Evolutionary conservation across 2,329 filamentous ascomycete genomes (phyloP).

Genomic region (Ilyonectria destructans): DNA sequence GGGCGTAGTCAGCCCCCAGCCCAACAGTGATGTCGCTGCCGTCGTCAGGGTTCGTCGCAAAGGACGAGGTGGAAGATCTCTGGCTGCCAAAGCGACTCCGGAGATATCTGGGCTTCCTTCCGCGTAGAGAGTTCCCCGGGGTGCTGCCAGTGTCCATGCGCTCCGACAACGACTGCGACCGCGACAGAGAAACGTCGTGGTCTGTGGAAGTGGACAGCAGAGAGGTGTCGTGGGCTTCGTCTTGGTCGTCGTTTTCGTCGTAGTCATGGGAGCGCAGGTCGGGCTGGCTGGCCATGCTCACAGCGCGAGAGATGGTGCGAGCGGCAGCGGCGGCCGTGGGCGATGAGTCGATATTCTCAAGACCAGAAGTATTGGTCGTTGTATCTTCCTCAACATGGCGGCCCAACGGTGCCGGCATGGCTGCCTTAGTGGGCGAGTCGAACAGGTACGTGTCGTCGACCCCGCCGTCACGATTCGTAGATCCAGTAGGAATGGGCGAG

Average conservation of each 20-base stretch:
- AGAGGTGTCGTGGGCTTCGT: constrained; percentile 51
- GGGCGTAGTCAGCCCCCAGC: constrained; percentile 80
- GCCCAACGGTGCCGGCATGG: constrained; percentile 45
- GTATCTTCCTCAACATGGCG: constrained; percentile 45
- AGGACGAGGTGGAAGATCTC: constrained; percentile 74
- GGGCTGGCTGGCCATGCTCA: constrained; percentile 61
- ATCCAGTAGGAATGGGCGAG: constrained; percentile 69
- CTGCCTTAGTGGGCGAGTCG: constrained; percentile 60
- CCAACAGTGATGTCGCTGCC: constrained; percentile 83
- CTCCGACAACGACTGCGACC: constrained; percentile 53
- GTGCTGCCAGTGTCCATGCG: constrained; percentile 63
- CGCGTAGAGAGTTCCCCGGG: constrained; percentile 63
- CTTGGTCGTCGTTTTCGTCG: constrained; percentile 46
- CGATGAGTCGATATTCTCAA: constrained; percentile 71
- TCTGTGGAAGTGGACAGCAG: constrained; percentile 51
- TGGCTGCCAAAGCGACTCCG: constrained; percentile 72
- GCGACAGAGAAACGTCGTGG: constrained; percentile 50
- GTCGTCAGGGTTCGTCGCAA: constrained; percentile 68
- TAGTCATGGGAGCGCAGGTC: constrained; percentile 42
- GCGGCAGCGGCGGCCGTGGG: constrained; percentile 71
- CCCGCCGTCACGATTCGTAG: constrained; percentile 53
- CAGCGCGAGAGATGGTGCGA: constrained; percentile 67
- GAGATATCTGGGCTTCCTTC: constrained; percentile 71
- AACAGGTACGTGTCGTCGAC: constrained; percentile 75
- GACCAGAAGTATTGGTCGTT: constrained; percentile 62